Conservation (phyloP, 1,284 basidiomycete species). For the Rhodotorula mucilaginosa region DNA sequence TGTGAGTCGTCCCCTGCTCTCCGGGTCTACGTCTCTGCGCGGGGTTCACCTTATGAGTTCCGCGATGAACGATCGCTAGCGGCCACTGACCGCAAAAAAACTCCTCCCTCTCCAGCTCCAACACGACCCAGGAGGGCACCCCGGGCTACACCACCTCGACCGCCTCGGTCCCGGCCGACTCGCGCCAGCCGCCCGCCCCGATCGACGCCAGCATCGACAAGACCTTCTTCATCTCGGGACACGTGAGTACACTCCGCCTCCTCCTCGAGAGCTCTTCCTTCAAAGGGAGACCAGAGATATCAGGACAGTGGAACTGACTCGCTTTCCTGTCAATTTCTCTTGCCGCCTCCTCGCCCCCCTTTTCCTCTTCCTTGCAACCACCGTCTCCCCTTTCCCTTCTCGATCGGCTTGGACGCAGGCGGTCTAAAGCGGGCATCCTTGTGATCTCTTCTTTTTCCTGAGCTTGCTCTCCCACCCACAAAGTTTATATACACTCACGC, state of each 20-base stretch:
- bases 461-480: too few species aligned
- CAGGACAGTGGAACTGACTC: neutral
- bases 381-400: too few species aligned
- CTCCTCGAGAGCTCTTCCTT: too few species aligned
- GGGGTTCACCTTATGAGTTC: neutral
- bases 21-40: neutral
- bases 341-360: neutral
- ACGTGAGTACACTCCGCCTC: constrained; percentile 11
- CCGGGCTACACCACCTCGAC: constrained; percentile 65
- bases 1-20: constrained; percentile 58
- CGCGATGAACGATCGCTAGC: too few species aligned
- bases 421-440: constrained; percentile 2
- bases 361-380: neutral
- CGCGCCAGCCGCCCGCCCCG: constrained; percentile 74
- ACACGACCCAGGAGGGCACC: constrained; percentile 67
- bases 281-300: too few species aligned
- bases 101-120: constrained; percentile 50
- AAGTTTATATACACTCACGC: too few species aligned
- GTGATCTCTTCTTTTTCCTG: neutral
- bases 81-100: too few species aligned
- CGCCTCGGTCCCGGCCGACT: constrained; percentile 76
- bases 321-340: neutral
- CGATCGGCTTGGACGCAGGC: constrained; percentile 3
- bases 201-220: constrained; percentile 80
- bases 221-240: constrained; percentile 27